Percentiles rank a stretch among this genome's conserved stretches.
phyloP scores from a whole-genome alignment of 768 basidiomycete species.

The Clavaria fumosa region DNA sequence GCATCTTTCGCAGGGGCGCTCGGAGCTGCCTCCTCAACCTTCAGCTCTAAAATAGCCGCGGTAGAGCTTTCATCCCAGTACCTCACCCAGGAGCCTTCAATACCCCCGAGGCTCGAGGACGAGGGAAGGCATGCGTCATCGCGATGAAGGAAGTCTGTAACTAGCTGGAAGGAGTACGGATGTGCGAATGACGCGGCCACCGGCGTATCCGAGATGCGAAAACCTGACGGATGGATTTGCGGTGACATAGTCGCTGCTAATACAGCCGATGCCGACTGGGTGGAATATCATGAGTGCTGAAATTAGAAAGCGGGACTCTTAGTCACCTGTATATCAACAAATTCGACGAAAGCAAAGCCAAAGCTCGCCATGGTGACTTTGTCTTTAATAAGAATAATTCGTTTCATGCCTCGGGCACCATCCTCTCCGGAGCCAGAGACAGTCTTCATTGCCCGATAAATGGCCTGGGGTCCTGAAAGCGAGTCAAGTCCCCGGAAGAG shows the following conservation, averaged over 20 bases:
- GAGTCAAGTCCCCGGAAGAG: slow-evolving; percentile 86
- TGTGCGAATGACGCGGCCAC: slow-evolving; percentile 91
- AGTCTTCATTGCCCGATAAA: slow-evolving; percentile 66
- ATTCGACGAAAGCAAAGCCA: slow-evolving; percentile 91
- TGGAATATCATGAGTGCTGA: slow-evolving; percentile 6
- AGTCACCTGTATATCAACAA: slow-evolving; percentile 67
- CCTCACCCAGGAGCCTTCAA: slow-evolving; percentile 57
- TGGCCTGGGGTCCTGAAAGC: slow-evolving; percentile 75
- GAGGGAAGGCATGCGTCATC: slow-evolving; percentile 67
- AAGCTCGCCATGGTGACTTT: slow-evolving; percentile 76
- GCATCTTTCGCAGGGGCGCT: slow-evolving; percentile 24
- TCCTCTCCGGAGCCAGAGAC: slow-evolving; percentile 68
- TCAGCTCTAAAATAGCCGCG: slow-evolving; percentile 60
- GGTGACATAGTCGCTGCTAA: slow-evolving; percentile 81
- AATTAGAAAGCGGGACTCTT: not conserved
- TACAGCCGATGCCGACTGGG: slow-evolving; percentile 66
- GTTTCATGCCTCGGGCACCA: slow-evolving; percentile 74
- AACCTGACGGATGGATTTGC: slow-evolving; percentile 80
- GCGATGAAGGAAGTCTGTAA: slow-evolving; percentile 55
- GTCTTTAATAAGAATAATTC: slow-evolving; percentile 83
- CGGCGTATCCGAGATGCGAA: slow-evolving; percentile 77
- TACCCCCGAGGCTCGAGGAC: slow-evolving; percentile 52
- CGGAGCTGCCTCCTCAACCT: slow-evolving; percentile 46
- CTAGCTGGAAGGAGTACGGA: slow-evolving; percentile 75
- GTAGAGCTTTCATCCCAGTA: slow-evolving; percentile 91